Conservation (phyloP, 2,329 filamentous ascomycete genomes). For the Botrytis elliptica region DNA sequence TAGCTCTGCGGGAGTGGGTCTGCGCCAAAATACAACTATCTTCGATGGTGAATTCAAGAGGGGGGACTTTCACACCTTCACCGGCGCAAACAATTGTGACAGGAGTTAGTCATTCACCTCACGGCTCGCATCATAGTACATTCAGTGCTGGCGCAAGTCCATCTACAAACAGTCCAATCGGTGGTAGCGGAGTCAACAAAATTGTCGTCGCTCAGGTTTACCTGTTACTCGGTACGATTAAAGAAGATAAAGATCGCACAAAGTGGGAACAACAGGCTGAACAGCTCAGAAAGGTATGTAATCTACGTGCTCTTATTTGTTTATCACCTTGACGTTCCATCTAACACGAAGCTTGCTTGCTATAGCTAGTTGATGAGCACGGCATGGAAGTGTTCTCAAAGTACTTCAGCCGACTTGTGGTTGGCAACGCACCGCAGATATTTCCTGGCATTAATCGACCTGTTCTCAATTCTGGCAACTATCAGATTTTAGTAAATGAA, state of each 20-base stretch:
- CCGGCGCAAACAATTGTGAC: slow-evolving; percentile 41
- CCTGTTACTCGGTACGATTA: slow-evolving; percentile 88
- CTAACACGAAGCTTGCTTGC: slow-evolving; percentile 5
- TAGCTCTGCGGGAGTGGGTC: slow-evolving; percentile 40
- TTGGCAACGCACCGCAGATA: slow-evolving; percentile 86
- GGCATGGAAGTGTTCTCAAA: slow-evolving; percentile 98
- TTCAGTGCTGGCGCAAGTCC: slow-evolving; percentile 41
- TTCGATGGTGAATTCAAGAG: slow-evolving; percentile 42
- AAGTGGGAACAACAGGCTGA: slow-evolving; percentile 94
- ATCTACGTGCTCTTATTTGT: neutral
- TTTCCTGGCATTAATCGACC: slow-evolving; percentile 77
- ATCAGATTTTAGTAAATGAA: slow-evolving; percentile 77
- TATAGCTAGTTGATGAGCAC: slow-evolving; percentile 89
- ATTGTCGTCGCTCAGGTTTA: slow-evolving; percentile 96
- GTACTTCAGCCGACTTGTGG: slow-evolving; percentile 90
- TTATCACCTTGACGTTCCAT: slow-evolving; percentile 16
- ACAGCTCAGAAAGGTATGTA: slow-evolving; percentile 81
- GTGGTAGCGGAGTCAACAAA: slow-evolving; percentile 71
- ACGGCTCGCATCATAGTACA: slow-evolving; percentile 48
- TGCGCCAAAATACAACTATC: slow-evolving; percentile 38
- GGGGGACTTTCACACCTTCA: slow-evolving; percentile 41
- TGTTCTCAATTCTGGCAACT: slow-evolving; percentile 75
- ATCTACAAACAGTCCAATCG: slow-evolving; percentile 44
- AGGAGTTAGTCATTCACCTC: slow-evolving; percentile 40
- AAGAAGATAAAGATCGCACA: slow-evolving; percentile 84